Percentiles rank a stretch among this genome's conserved stretches.
phyloP scores from a whole-genome alignment of 345 rosid genomes.

The Populus alba region DNA sequence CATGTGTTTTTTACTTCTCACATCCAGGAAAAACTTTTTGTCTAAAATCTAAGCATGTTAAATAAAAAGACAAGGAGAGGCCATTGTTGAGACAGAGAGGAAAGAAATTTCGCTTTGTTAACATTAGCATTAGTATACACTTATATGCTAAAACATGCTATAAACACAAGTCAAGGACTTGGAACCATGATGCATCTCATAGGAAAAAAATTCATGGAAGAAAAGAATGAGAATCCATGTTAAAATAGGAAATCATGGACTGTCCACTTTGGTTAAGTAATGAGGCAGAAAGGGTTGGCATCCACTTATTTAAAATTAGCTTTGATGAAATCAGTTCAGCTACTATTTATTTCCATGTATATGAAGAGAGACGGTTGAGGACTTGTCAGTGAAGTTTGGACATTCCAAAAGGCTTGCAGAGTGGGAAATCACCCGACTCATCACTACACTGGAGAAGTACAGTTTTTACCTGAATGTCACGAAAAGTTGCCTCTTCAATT shows the following conservation, averaged over 20 bases:
- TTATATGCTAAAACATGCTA: background rate
- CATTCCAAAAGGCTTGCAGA: background rate
- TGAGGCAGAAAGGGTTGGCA: background rate
- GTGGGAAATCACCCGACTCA: conserved; percentile 1
- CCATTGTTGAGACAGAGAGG: background rate
- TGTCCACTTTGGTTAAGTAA: background rate
- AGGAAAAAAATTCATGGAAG: background rate
- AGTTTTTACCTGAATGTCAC: conserved; percentile 72
- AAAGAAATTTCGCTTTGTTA: no score
- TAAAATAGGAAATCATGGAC: background rate
- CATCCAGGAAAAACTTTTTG: no score
- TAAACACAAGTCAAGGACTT: background rate
- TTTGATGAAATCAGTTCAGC: no score
- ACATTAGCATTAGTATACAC: background rate
- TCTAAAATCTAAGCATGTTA: background rate
- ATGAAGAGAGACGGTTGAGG: background rate
- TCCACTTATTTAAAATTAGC: no score
- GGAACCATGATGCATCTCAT: background rate
- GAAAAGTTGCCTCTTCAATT: conserved; percentile 90
- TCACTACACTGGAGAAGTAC: background rate
- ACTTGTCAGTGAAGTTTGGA: background rate
- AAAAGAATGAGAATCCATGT: background rate
- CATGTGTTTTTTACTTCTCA: no score
- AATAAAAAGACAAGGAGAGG: background rate
- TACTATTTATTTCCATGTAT: no score